Evolutionary conservation across 495 filamentous ascomycete genomes (phyloP).

Genomic region (Aspergillus incahuasiensis): DNA sequence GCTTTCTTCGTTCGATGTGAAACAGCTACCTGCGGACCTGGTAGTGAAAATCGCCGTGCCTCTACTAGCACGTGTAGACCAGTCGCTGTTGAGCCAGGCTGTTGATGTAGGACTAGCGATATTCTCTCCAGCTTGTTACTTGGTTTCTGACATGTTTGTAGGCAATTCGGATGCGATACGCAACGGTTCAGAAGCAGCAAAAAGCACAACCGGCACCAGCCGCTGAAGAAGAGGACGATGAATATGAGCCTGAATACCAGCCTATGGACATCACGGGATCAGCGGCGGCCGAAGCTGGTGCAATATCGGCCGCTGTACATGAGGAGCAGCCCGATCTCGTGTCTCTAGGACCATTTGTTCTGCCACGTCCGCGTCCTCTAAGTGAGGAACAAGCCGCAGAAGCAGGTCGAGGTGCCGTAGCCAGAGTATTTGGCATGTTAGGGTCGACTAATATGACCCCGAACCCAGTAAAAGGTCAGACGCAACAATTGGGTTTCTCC

Average conservation of each 20-base stretch:
- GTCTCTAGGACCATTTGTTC: conserved; percentile 63
- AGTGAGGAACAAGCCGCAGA: conserved; percentile 61
- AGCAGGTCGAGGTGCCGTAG: conserved; percentile 63
- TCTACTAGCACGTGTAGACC: conserved; percentile 61
- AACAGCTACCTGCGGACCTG: conserved; percentile 65
- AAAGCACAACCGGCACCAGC: conserved; percentile 38
- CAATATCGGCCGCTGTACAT: conserved; percentile 49
- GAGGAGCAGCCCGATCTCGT: conserved; percentile 51
- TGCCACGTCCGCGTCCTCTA: conserved; percentile 73
- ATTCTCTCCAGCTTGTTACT: neutral
- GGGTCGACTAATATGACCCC: conserved; percentile 61
- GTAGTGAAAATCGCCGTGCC: conserved; percentile 72
- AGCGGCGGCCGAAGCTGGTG: conserved; percentile 65
- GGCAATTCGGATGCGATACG: conserved; percentile 46
- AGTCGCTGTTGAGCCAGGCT: conserved; percentile 58
- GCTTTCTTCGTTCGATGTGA: conserved; percentile 76
- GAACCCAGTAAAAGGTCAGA: conserved; percentile 39
- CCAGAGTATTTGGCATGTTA: conserved; percentile 74
- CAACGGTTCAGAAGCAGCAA: conserved; percentile 42
- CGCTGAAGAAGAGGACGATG: conserved; percentile 69
- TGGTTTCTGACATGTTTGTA: conserved; percentile 24
- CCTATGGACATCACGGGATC: conserved; percentile 68
- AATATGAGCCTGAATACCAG: conserved; percentile 82
- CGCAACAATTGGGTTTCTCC: conserved; percentile 60
- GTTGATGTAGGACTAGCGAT: conserved; percentile 51